Percentiles rank a stretch among this genome's conserved stretches.
These are phyloP conservation scores for Phytomonas serpens DNA, from an alignment of 208 protist genomes.

Conservation along the genomic window DNA sequence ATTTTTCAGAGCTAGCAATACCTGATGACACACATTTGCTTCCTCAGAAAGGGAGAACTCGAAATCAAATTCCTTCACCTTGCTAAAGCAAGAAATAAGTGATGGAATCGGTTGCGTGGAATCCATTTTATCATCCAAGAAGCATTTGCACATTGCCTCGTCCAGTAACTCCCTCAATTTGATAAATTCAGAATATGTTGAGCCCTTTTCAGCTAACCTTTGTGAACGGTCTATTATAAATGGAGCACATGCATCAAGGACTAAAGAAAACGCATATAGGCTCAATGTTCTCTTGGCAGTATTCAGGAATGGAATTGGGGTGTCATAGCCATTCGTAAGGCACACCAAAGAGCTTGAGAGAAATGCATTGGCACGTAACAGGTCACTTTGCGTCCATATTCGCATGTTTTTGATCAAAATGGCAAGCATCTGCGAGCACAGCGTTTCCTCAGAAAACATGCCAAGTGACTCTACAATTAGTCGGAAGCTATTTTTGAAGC, in stretches of 20 bases:
- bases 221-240: not conserved
- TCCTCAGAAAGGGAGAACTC: not conserved
- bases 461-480: not conserved
- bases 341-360: not conserved
- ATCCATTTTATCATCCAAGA: not conserved
- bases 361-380: not conserved
- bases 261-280: not conserved
- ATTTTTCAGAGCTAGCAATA: not conserved
- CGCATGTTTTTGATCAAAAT: not conserved
- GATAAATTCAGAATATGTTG: not conserved
- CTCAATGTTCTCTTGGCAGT: not conserved
- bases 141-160: not conserved
- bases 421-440: not conserved
- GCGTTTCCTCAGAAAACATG: not conserved
- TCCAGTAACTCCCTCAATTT: not conserved
- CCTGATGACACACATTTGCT: not conserved
- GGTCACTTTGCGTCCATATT: not conserved
- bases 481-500: not conserved
- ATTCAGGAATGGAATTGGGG: not conserved
- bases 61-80: not conserved
- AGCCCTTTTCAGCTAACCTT: not conserved
- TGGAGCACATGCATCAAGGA: not conserved
- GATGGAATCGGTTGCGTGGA: not conserved
- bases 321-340: not conserved
- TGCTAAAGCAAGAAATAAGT: not conserved